Conservation (phyloP, 2,329 filamentous ascomycete genomes). For the Aspergillus eucalypticola region DNA sequence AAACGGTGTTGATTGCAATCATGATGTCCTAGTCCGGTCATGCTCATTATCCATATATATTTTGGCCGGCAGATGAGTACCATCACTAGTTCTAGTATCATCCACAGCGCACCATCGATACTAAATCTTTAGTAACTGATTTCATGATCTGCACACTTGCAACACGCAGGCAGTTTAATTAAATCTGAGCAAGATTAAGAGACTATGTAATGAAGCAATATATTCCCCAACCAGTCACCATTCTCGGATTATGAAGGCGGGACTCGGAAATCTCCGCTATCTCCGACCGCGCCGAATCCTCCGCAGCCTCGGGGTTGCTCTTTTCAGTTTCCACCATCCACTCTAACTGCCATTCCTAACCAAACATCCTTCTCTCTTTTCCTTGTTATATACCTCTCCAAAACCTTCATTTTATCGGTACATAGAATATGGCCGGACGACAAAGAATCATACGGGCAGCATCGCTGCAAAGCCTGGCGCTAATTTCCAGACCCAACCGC, state of each 20-base stretch:
- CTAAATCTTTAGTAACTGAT: no score
- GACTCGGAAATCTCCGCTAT: neutral
- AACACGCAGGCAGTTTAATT: neutral
- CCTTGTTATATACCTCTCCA: no score
- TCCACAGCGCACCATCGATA: no score
- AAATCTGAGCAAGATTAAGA: neutral
- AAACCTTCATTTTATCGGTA: neutral
- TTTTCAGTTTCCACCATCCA: neutral
- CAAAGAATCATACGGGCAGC: neutral
- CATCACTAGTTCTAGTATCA: no score
- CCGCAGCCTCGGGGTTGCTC: neutral
- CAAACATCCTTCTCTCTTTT: neutral
- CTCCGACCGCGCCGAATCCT: neutral
- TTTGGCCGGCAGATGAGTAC: no score
- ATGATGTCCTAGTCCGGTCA: no score
- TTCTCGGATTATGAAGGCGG: constrained; percentile 3
- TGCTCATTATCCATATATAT: no score
- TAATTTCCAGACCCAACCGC: constrained; percentile 2
- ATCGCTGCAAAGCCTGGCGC: neutral
- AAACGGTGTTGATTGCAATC: no score
- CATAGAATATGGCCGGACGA: neutral
- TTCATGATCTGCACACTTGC: no score
- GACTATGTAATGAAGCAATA: neutral
- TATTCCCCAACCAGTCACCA: neutral
- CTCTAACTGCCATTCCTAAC: neutral